Percentiles rank a stretch among this genome's conserved stretches.
phyloP scores from a whole-genome alignment of 805 yeast genomes.

The Candida manassasensis region DNA sequence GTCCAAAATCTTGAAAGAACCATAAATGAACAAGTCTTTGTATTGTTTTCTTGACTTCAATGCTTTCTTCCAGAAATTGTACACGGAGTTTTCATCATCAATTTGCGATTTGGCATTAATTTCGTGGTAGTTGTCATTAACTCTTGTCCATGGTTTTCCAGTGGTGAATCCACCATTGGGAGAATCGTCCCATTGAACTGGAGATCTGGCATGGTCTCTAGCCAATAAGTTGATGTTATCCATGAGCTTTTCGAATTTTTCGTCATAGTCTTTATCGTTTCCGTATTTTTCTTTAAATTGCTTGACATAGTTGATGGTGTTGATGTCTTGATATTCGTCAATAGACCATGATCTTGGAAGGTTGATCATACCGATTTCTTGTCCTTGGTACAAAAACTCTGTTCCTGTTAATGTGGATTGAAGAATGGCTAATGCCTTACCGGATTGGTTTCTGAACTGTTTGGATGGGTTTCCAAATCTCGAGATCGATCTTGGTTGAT shows the following conservation, averaged over 20 bases:
- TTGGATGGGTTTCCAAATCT: conserved; percentile 48
- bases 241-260: conserved; percentile 21
- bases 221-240: conserved; percentile 35
- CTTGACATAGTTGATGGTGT: conserved; percentile 39
- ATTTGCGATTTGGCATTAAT: conserved; percentile 46
- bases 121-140: conserved; percentile 45
- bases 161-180: conserved; percentile 45
- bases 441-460: conserved; percentile 30
- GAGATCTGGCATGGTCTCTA: conserved; percentile 53
- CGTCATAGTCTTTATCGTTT: conserved; percentile 20
- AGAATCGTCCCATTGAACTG: conserved; percentile 50
- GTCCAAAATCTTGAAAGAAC: conserved; percentile 42
- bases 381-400: conserved; percentile 55
- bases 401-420: conserved; percentile 49
- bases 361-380: conserved; percentile 55
- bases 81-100: conserved; percentile 42
- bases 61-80: conserved; percentile 42
- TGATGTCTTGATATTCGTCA: conserved; percentile 48
- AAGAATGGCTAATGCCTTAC: conserved; percentile 46
- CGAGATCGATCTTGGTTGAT: conserved; percentile 50
- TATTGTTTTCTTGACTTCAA: conserved; percentile 40
- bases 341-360: conserved; percentile 43
- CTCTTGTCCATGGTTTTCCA: conserved; percentile 49
- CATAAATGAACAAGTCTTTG: conserved; percentile 43
- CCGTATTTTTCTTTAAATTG: conserved; percentile 24